Base-by-base conservation (phyloP, 805 yeast species). In the Ogataea salicorniae region DNA sequence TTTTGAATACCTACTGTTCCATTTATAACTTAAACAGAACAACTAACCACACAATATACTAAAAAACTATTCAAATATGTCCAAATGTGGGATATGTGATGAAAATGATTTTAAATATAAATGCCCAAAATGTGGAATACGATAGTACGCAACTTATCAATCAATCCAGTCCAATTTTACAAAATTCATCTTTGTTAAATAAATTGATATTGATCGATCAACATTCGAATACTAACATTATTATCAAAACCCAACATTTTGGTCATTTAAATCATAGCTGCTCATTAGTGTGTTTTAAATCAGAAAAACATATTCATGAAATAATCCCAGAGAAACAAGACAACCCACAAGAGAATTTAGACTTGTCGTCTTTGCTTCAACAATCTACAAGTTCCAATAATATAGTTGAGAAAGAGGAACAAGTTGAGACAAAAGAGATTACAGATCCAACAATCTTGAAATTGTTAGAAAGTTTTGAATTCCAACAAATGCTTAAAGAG, bases 251-350 rank as follows among this genome's bases (percentile, higher is more conserved):
- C 11, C 9, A 26, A 26, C 31, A 36, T 17, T 13, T 7, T 36
- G 14, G 14, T 11, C 16, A 15, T 37, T 37, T 6, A 5, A 23
- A 20, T 20, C 22, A 9, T 9, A 39, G 72, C 61, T 87, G 95
- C 61, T 78, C 86, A 0, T 56, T 87, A 6, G 57, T 47, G 2
- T 87, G 95, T 56, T 86, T 70, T 64, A 85, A 82, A 56, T 60
- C 72, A 34, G 73, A 62, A 14, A 41, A 48, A 3, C 80, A 75
- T 52, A 49, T 42, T 34, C 73, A 67, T 46, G 49, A 46, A 31
- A 37, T 34, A 23, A 43, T 34, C 41, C 54, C 58, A 29, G 39
- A 31, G 26, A 34, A 48, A 36, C 9, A 26, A 26, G 11, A 11
- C 31, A 11, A 38, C 4, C 37, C 34, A 4, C 31, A 35, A 34